Base-by-base conservation (phyloP, 1,284 basidiomycete genomes). In the Ustilago trichophora region DNA sequence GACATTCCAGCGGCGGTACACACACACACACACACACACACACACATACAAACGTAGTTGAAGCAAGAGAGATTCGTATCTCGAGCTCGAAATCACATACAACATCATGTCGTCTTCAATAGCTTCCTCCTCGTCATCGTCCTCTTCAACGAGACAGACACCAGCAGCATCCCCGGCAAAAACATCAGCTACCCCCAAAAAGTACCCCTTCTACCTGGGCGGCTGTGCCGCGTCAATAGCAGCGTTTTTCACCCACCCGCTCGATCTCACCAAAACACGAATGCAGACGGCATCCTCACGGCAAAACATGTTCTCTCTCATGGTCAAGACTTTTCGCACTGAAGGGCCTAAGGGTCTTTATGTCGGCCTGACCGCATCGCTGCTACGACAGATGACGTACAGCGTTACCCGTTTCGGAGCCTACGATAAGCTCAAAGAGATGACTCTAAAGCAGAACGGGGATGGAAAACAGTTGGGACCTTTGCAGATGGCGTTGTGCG, bases 201-300 rank as follows among this genome's bases (percentile, higher is more conserved):
- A 52, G 13, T 79, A 79, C 48, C 77, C 77, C 9, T 80, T 79
- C 56, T 80, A 68, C 54, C 72, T 81, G 3, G 79, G 78, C 21
- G 80, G 80, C 8, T 50, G 59, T 1, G 73, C 80, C 6, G 78
- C 80, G 1, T 76, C 72, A 13, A 63, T 80, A 36, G 77, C 80
- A 6, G 78, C 80, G 10, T 63, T 62, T 33, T 76, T 69, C 46
- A 83, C 81, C 5, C 82, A 83, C 45, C 82, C 82, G 1, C 74
- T 83, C 31, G 82, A 83, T 42, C 60, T 81, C 5, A 63, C 70
- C 34, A 80, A 80, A 56, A 81, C 81, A 35, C 76, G 82, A 12
- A 81, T 83, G 80, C 81, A 82, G 44, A 82, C 80, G 4, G 72
- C 75, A 9, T 52, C 56, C 0, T 45, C 69, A 9, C 75, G 75